A percentile compares a stretch with the other conserved stretches of the same genome.
Evolutionary conservation across 305 asterid species (phyloP).

Genomic region (Rubia balearica): DNA sequence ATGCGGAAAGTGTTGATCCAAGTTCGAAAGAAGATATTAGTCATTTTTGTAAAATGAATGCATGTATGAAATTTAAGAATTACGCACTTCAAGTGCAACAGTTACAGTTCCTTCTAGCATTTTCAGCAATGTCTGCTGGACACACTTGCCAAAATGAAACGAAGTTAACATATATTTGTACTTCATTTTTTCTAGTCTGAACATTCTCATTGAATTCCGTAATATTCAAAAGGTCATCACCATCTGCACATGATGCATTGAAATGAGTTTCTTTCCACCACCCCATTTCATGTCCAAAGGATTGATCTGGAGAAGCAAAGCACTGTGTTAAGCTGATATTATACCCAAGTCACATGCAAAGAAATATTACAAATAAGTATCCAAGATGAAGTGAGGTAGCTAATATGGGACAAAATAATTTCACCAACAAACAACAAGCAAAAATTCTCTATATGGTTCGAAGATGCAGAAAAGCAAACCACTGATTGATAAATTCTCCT

Average conservation of each 20-base stretch:
- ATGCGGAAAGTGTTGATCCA: not conserved
- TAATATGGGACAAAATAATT: not conserved
- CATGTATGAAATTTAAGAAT: not conserved
- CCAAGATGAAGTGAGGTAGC: not conserved
- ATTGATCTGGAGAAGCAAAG: slow-evolving; percentile 34
- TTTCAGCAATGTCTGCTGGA: slow-evolving; percentile 75
- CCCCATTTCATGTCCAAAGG: slow-evolving; percentile 84
- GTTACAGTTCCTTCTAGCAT: slow-evolving; percentile 89
- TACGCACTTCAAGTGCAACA: slow-evolving; percentile 5
- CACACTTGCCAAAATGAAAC: slow-evolving; percentile 56
- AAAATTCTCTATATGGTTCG: not conserved
- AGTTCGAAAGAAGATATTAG: not conserved
- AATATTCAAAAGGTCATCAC: slow-evolving; percentile 71
- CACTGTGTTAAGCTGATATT: not conserved
- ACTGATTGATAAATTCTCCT: not conserved
- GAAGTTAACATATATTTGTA: not conserved
- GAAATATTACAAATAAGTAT: not conserved
- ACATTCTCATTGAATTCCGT: slow-evolving; percentile 91
- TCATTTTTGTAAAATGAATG: not conserved
- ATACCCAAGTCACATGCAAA: not conserved
- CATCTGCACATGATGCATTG: slow-evolving; percentile 83
- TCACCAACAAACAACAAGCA: not conserved
- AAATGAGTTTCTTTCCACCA: slow-evolving; percentile 99
- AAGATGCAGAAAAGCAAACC: not conserved
- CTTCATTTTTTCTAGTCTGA: slow-evolving; percentile 7